Base-by-base conservation (phyloP, 768 basidiomycete genomes). In the Kwoniella europaea region DNA sequence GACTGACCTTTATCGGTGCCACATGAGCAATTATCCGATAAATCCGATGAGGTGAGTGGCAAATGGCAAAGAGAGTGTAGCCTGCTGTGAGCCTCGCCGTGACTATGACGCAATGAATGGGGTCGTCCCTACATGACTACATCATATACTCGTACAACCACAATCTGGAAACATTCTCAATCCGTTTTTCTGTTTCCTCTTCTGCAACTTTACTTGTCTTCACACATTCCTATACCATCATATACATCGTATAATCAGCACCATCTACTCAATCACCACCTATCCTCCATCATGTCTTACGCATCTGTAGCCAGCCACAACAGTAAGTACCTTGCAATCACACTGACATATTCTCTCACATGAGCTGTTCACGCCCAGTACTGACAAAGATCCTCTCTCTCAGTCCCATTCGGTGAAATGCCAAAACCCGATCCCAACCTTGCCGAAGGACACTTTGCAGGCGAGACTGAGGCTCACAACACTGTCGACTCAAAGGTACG, bases 371-470 rank as follows among this genome's bases (percentile, higher is more conserved):
- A n/a, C 35, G 54, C 22, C 18, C 29, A 53, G 42, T 43, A 62
- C 61, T 62, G 42, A 63, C 22, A 10, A 53, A n/a, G 27, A 18
- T 42, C n/a, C 12, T 27, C 53, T 29, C 56, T 63, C 9, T 29
- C 72, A 83, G 82, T 81, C 58, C 81, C 81, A 55, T 67, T 65
- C n/a, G 81, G 76, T 50, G 72, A 78, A 57, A 84, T 90, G 86
- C 90, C 91, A 13, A 87, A 87, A 52, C 87, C 92, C 58, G 89
- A 92, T 78, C 88, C 86, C 3, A 87, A 86, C 42, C 86, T 92
- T 22, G 68, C 70, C 18, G 85, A 90, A 69, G 89, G 85, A 24
- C 63, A 85, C 87, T 83, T 83, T 55, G 55, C 46, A 5, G 82
- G 82, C 12, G 81, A 82, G 20, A 82, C 85, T 24, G 69, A 61